These are phyloP conservation scores for Tolypocladium tundrense DNA, from an alignment of 2,329 filamentous ascomycete genomes.

Conservation along the genomic window DNA sequence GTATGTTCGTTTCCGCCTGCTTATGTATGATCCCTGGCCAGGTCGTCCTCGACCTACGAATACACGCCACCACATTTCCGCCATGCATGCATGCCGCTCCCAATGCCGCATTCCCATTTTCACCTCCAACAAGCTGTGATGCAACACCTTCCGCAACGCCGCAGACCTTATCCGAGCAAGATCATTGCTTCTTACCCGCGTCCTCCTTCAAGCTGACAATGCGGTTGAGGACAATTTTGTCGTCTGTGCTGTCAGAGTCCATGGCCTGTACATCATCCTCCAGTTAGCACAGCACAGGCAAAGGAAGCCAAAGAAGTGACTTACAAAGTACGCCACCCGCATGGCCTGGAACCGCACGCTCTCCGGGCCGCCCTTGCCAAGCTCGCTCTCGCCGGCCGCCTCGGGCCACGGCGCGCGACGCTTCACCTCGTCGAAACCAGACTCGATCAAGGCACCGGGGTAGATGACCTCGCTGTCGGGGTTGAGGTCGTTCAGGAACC, in stretches of 20 bases:
- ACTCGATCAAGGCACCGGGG: conserved; percentile 67
- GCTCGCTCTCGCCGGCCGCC: conserved; percentile 58
- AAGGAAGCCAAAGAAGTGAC: conserved; percentile 10
- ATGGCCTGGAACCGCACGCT: conserved; percentile 85
- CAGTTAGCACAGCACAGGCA: background rate
- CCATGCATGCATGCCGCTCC: background rate
- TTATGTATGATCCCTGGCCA: background rate
- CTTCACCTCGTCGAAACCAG: conserved; percentile 70
- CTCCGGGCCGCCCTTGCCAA: conserved; percentile 54
- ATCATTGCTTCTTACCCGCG: conserved; percentile 44
- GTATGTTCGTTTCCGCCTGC: background rate
- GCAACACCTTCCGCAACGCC: background rate
- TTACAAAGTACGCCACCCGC: conserved; percentile 73
- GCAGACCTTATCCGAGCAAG: background rate
- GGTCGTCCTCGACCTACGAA: background rate
- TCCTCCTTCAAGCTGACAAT: conserved; percentile 92
- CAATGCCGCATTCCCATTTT: background rate
- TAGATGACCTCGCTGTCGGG: conserved; percentile 76
- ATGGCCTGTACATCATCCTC: conserved; percentile 38
- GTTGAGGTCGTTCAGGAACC: conserved; percentile 77
- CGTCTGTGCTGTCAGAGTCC: conserved; percentile 67
- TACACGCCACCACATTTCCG: background rate
- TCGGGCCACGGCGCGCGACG: conserved; percentile 71
- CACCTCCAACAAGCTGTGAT: background rate
- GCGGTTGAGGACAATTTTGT: conserved; percentile 79